phyloP scores from a whole-genome alignment of 2,329 filamentous ascomycete genomes.

The Mollisia scopiformis region DNA sequence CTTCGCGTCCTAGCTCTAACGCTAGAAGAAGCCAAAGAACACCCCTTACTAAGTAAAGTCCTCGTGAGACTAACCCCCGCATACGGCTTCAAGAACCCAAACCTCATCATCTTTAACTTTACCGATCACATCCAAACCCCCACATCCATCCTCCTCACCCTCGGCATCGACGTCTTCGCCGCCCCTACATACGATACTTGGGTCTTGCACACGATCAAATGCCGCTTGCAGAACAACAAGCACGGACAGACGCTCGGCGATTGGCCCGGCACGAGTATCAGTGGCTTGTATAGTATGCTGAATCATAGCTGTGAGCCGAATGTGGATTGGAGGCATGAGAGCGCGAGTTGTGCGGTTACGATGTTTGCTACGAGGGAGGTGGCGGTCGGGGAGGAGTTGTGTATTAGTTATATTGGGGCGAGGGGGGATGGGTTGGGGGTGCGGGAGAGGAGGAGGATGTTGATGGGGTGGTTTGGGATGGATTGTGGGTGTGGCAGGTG shows the following conservation, averaged over 20 bases:
- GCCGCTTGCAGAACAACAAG: constrained; percentile 39
- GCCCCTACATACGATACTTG: constrained; percentile 34
- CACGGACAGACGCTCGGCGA: constrained; percentile 30
- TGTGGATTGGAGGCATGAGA: constrained; percentile 33
- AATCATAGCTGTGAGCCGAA: constrained; percentile 40
- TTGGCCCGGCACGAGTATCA: constrained; percentile 35
- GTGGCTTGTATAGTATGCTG: constrained; percentile 35
- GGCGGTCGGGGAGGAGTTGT: constrained; percentile 29
- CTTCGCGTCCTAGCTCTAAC: constrained; percentile 34
- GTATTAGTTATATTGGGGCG: constrained; percentile 31
- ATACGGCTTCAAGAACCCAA: constrained; percentile 28
- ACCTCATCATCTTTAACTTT: constrained; percentile 36
- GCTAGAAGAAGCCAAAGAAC: constrained; percentile 26
- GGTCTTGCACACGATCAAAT: constrained; percentile 37
- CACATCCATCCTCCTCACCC: constrained; percentile 33
- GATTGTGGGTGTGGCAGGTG: constrained; percentile 24
- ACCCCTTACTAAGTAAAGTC: constrained; percentile 34
- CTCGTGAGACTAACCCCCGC: constrained; percentile 36
- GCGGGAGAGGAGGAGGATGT: constrained; percentile 15
- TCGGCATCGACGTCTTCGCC: constrained; percentile 35
- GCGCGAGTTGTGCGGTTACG: constrained; percentile 28
- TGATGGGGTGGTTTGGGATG: constrained; percentile 29
- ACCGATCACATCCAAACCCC: constrained; percentile 33
- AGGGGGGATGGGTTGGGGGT: constrained; percentile 14
- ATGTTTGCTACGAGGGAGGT: constrained; percentile 29